Conservation (phyloP, 1,284 basidiomycete genomes). For the Malassezia yamatoensis region DNA sequence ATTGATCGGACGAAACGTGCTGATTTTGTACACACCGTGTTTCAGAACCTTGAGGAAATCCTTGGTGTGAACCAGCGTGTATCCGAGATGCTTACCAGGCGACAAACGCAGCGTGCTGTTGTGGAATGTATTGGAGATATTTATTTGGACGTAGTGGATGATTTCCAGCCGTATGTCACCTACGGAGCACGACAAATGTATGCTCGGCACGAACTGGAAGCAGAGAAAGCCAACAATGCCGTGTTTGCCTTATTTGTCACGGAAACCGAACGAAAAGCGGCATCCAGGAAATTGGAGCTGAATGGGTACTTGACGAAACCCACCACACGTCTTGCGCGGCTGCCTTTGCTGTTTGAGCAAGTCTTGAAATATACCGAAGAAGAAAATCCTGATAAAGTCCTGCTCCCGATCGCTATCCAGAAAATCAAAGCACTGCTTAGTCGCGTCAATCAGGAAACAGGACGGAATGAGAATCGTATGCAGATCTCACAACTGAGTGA, state of each 20-base stretch:
- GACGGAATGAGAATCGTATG: conserved; percentile 84
- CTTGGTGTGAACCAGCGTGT: conserved; percentile 79
- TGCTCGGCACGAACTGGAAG: conserved; percentile 98
- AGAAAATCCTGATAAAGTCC: conserved; percentile 74
- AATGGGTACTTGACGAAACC: conserved; percentile 96
- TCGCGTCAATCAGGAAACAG: conserved; percentile 82
- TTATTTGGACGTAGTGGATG: conserved; percentile 73
- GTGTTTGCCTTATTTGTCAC: conserved; percentile 85
- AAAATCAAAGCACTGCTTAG: conserved; percentile 72
- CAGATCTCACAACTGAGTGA: conserved; percentile 80
- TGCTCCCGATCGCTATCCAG: conserved; percentile 67
- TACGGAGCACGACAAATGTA: conserved; percentile 96
- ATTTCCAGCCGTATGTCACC: conserved; percentile 79
- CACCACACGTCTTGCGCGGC: conserved; percentile 88
- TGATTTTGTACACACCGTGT: conserved; percentile 85
- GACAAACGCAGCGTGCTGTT: conserved; percentile 86
- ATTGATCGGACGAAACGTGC: conserved; percentile 67
- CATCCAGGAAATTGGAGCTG: conserved; percentile 89
- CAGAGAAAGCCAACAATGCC: conserved; percentile 84
- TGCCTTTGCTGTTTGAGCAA: conserved; percentile 84
- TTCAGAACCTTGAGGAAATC: conserved; percentile 96
- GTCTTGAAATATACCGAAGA: conserved; percentile 87
- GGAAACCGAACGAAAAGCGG: conserved; percentile 77
- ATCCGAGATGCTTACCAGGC: conserved; percentile 83
- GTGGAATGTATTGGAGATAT: conserved; percentile 88